Conservation (phyloP, 1,284 basidiomycete species). For the Golubevia pallescens region DNA sequence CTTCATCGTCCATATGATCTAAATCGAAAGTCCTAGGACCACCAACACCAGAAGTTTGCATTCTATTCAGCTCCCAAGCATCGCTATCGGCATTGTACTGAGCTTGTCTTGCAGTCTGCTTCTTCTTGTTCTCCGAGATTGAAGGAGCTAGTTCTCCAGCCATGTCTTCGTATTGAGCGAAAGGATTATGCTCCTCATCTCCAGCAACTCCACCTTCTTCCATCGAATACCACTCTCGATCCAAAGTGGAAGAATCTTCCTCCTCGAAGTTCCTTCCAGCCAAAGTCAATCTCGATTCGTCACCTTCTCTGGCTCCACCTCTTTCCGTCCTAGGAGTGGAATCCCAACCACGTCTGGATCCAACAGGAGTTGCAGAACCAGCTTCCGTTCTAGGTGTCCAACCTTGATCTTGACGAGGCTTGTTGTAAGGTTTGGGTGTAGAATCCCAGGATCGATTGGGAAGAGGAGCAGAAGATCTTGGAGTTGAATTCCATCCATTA, state of each 20-base stretch:
- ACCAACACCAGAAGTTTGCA: conserved; percentile 92
- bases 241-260: conserved; percentile 21
- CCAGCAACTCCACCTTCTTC: conserved; percentile 68
- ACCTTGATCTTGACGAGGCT: conserved; percentile 1
- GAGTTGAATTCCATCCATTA: conserved; percentile 9
- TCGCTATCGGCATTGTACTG: conserved; percentile 87
- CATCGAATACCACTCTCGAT: conserved; percentile 58
- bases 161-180: conserved; percentile 80
- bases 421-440: conserved; percentile 16
- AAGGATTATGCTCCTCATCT: conserved; percentile 88
- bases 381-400: conserved; percentile 32
- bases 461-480: conserved; percentile 7
- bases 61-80: conserved; percentile 96
- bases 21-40: conserved; percentile 79
- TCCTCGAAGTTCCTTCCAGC: conserved; percentile 38
- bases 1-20: conserved; percentile 79
- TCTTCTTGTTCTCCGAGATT: conserved; percentile 29
- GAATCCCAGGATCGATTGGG: conserved; percentile 32
- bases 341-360: conserved; percentile 4
- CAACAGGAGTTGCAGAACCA: conserved; percentile 11
- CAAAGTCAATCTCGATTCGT: conserved; percentile 10
- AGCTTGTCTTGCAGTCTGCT: conserved; percentile 51
- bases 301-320: background rate
- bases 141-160: conserved; percentile 66
- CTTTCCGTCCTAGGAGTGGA: background rate